These are phyloP conservation scores for Naganishia kalamii DNA, from an alignment of 768 basidiomycete genomes.

Conservation along the genomic window DNA sequence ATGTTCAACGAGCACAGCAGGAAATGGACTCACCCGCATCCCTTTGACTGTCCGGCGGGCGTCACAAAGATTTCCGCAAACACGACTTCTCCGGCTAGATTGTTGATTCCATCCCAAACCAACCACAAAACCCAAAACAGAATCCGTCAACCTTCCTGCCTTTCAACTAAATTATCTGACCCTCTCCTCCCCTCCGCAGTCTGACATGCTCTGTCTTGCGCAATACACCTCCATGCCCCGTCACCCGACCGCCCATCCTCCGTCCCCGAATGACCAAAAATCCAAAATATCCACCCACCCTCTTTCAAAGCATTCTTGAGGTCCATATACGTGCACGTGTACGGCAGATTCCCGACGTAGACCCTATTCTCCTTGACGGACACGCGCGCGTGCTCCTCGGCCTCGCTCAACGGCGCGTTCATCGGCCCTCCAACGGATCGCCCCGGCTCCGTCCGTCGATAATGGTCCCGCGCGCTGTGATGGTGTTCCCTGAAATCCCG, in stretches of 20 bases:
- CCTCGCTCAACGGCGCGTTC: conserved; percentile 63
- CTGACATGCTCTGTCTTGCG: not conserved
- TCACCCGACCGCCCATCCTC: not conserved
- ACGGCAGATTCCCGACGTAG: conserved; percentile 97
- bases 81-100: conserved; percentile 85
- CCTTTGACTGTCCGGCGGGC: conserved; percentile 92
- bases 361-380: conserved; percentile 98
- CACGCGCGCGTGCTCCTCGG: conserved; percentile 86
- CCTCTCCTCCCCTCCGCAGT: not conserved
- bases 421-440: conserved; percentile 36
- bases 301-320: conserved; percentile 99
- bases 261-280: conserved; percentile 41
- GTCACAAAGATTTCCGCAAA: conserved; percentile 99
- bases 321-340: conserved; percentile 97
- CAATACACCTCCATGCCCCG: not conserved
- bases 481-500: too few relatives aligned
- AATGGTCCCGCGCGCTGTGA: conserved; percentile 21
- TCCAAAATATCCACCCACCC: conserved; percentile 79
- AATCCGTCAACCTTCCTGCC: conserved; percentile 25
- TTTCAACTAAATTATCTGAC: conserved; percentile 1
- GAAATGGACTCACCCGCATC: conserved; percentile 77
- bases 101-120: conserved; percentile 5
- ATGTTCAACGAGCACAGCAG: not conserved
- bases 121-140: conserved; percentile 20
- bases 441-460: conserved; percentile 25